phyloP scores from a whole-genome alignment of 805 yeast genomes.

The Wickerhamiella sergipiensis region DNA sequence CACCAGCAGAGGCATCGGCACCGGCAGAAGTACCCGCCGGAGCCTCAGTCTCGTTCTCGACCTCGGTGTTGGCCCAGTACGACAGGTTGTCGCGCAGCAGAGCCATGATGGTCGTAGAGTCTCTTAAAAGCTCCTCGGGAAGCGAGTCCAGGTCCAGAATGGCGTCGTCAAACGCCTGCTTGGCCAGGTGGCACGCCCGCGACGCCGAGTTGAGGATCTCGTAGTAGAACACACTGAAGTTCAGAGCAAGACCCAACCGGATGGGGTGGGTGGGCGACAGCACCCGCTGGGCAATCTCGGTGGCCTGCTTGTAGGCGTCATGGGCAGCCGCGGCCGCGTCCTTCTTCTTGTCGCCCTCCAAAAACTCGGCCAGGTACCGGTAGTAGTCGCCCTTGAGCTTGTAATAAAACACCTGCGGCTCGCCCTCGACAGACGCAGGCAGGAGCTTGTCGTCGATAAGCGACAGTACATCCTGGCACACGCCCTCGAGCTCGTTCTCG shows the following conservation, averaged over 20 bases:
- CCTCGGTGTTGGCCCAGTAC: constrained; percentile 44
- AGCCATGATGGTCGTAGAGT: constrained; percentile 97
- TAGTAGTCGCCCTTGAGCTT: constrained; percentile 99
- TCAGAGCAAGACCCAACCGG: constrained; percentile 92
- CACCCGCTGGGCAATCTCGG: constrained; percentile 93
- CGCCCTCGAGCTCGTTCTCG: constrained; percentile 81
- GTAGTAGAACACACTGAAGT: constrained; percentile 95
- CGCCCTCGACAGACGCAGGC: constrained; percentile 91
- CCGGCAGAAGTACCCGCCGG: neutral
- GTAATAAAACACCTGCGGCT: constrained; percentile 94
- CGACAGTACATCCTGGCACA: constrained; percentile 83
- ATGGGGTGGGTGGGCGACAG: constrained; percentile 98
- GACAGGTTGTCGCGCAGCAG: constrained; percentile 96
- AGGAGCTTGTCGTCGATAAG: constrained; percentile 83
- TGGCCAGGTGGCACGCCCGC: constrained; percentile 97
- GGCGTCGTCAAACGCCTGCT: constrained; percentile 98
- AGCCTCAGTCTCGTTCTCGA: neutral
- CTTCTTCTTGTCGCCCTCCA: constrained; percentile 80
- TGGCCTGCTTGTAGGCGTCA: constrained; percentile 89
- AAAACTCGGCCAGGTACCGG: constrained; percentile 97
- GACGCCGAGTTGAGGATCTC: constrained; percentile 97
- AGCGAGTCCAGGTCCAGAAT: constrained; percentile 96
- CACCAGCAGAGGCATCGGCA: neutral
- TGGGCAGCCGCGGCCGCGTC: constrained; percentile 84
- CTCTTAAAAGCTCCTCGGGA: constrained; percentile 97